phyloP scores from a whole-genome alignment of 2,329 filamentous ascomycete species.

The Fusarium sp. region DNA sequence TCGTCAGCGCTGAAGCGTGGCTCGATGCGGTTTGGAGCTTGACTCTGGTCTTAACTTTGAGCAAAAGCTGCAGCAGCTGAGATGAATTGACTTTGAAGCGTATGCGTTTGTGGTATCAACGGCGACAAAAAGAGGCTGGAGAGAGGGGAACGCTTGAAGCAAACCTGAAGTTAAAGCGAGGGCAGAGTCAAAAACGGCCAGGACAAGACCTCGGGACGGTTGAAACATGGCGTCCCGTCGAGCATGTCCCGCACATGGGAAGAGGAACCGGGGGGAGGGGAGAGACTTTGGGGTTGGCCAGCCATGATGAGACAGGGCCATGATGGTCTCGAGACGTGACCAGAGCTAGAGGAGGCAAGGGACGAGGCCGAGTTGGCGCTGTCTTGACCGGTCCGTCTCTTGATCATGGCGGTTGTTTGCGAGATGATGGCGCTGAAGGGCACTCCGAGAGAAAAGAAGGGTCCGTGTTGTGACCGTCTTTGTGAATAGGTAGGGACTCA shows the following conservation, averaged over 20 bases:
- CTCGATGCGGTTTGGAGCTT: background rate
- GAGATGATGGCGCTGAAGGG: slow-evolving; percentile 3
- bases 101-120: background rate
- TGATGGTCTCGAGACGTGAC: background rate
- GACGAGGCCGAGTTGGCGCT: background rate
- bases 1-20: slow-evolving; percentile 4
- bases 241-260: background rate
- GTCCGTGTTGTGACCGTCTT: slow-evolving; percentile 7
- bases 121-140: slow-evolving; percentile 4
- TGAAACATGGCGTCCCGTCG: slow-evolving; percentile 31
- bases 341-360: slow-evolving; percentile 20
- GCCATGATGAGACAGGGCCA: background rate
- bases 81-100: slow-evolving; percentile 8
- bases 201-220: slow-evolving; percentile 12
- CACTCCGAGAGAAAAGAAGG: background rate
- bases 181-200: slow-evolving; percentile 13
- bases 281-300: background rate
- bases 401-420: background rate
- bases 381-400: background rate
- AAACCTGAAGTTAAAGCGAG: slow-evolving; percentile 33
- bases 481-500: background rate
- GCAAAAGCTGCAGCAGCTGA: background rate
- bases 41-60: background rate
- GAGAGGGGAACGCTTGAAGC: slow-evolving; percentile 14
- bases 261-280: background rate